Conservation (phyloP, 257 asterid species). For the Ilex asprella region DNA sequence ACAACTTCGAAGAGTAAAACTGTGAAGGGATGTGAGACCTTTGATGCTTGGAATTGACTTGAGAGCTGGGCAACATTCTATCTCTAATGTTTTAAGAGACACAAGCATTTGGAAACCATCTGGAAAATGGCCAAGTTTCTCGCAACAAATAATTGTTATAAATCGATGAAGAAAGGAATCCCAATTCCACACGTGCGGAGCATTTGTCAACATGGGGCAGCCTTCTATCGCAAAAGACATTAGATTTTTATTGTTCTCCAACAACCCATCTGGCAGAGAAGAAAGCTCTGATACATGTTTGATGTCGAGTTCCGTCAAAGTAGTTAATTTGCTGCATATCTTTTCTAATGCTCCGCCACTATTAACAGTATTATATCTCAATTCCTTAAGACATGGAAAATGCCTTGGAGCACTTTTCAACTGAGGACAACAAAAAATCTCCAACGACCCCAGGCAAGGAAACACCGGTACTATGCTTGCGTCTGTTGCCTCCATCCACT, state of each 20-base stretch:
- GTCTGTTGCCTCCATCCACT: neutral
- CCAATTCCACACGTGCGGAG: neutral
- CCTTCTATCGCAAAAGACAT: too few relatives aligned
- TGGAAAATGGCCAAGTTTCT: neutral
- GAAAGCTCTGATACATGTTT: neutral
- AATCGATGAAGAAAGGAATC: slow-evolving; percentile 3
- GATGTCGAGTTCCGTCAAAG: neutral
- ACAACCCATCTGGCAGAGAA: neutral
- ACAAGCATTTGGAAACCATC: too few relatives aligned
- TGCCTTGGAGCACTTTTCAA: too few relatives aligned
- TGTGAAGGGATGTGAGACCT: slow-evolving; percentile 2
- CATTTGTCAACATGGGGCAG: neutral
- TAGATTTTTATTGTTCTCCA: too few relatives aligned
- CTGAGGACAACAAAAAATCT: too few relatives aligned
- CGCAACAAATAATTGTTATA: fast-evolving
- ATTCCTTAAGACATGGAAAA: neutral
- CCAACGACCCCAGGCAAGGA: too few relatives aligned
- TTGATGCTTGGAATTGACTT: too few relatives aligned
- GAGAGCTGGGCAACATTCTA: too few relatives aligned
- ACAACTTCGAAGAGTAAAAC: neutral
- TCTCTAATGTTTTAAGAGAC: too few relatives aligned
- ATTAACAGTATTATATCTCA: neutral
- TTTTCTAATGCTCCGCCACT: neutral
- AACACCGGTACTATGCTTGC: neutral
- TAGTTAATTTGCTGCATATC: slow-evolving; percentile 8